Evolutionary conservation across 2,329 filamentous ascomycete genomes (phyloP).

Genomic region (Berkeleyomyces rouxiae): DNA sequence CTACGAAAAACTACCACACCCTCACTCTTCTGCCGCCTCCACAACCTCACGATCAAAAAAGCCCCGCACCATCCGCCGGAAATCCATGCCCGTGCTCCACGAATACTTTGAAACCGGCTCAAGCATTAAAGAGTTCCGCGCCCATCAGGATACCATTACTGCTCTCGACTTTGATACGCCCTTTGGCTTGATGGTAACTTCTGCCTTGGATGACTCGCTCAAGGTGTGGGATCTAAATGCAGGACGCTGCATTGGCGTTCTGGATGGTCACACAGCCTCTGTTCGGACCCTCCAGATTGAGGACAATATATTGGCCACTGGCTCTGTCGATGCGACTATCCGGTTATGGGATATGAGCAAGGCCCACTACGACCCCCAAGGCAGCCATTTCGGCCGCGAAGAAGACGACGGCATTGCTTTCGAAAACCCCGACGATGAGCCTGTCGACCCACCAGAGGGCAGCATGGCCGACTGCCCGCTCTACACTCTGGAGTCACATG

Average conservation of each 20-base stretch:
- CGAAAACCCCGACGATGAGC: constrained; percentile 50
- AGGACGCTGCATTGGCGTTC: constrained; percentile 73
- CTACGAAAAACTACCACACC: constrained; percentile 69
- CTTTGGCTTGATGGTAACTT: constrained; percentile 86
- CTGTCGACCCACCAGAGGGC: constrained; percentile 53
- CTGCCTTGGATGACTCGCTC: constrained; percentile 83
- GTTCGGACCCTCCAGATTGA: constrained; percentile 86
- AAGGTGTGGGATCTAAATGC: constrained; percentile 93
- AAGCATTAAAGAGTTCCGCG: constrained; percentile 71
- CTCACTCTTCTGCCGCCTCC: constrained; percentile 27
- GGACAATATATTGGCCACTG: constrained; percentile 87
- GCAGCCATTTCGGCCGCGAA: constrained; percentile 41
- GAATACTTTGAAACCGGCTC: constrained; percentile 88
- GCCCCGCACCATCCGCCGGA: constrained; percentile 45
- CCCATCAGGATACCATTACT: constrained; percentile 76
- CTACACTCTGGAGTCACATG: constrained; percentile 76
- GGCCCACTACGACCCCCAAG: constrained; percentile 63
- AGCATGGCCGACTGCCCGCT: constrained; percentile 81
- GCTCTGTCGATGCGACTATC: constrained; percentile 87
- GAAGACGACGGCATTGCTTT: constrained; percentile 52
- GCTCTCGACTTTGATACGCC: constrained; percentile 94
- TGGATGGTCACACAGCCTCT: constrained; percentile 90
- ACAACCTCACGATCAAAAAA: constrained; percentile 35
- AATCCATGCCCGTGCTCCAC: constrained; percentile 87
- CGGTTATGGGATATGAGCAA: constrained; percentile 87